Conservation (phyloP, 2,329 filamentous ascomycete species). For the Diplodia intermedia region DNA sequence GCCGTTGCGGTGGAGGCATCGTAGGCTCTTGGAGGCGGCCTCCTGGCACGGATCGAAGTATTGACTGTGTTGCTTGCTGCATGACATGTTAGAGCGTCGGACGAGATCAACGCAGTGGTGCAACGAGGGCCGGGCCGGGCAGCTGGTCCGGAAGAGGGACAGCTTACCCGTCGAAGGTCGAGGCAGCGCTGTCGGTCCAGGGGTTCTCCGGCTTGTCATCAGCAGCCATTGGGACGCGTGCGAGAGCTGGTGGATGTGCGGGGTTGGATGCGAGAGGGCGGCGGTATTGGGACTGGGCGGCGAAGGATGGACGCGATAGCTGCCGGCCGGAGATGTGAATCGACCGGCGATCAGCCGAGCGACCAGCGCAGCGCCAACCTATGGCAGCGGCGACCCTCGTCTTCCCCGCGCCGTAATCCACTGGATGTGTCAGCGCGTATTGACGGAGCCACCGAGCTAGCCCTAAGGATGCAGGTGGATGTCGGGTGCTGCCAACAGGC, state of each 20-base stretch:
- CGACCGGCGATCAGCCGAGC: conserved; percentile 9
- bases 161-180: conserved; percentile 50
- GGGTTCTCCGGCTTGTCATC: conserved; percentile 39
- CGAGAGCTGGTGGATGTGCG: conserved; percentile 11
- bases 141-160: conserved; percentile 13
- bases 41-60: conserved; percentile 97
- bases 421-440: conserved; percentile 25
- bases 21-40: conserved; percentile 82
- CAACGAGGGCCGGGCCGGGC: conserved; percentile 26
- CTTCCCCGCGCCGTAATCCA: neutral
- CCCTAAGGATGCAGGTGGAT: neutral
- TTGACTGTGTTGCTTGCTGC: conserved; percentile 84
- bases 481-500: conserved; percentile 1
- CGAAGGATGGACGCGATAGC: neutral
- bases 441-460: neutral
- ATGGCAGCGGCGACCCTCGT: neutral
- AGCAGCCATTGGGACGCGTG: conserved; percentile 29
- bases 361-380: conserved; percentile 14
- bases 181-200: conserved; percentile 46
- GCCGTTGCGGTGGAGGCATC: conserved; percentile 85
- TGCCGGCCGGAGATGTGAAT: neutral
- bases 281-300: conserved; percentile 15
- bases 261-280: conserved; percentile 20
- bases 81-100: conserved; percentile 9
- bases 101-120: neutral